Percentiles rank a stretch among this genome's conserved stretches.
Evolutionary conservation across 73 alveolate genomes (phyloP).

Genomic region (Symbiodinium natans): DNA sequence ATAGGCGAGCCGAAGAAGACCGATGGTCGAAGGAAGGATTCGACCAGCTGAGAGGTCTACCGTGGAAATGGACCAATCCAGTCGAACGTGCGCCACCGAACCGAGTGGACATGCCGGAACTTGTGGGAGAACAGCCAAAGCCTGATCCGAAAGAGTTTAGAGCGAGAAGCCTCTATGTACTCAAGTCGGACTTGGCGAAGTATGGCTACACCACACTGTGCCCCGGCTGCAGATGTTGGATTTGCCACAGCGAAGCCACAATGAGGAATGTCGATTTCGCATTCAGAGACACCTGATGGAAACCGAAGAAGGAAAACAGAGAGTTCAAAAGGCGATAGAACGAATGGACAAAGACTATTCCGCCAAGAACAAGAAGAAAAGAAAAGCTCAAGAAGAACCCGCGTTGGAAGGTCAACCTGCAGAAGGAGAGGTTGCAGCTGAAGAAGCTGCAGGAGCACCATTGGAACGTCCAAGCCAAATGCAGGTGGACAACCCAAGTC

Average conservation of each 20-base stretch:
- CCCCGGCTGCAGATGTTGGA: constrained; percentile 19
- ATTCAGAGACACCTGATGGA: not conserved
- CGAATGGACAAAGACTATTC: not conserved
- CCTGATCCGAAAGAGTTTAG: not conserved
- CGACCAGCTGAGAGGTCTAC: not conserved
- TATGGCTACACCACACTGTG: constrained; percentile 10
- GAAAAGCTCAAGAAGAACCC: not conserved
- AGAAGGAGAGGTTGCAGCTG: not conserved
- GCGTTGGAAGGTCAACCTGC: not conserved
- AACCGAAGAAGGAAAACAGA: not conserved
- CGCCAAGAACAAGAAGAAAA: not conserved
- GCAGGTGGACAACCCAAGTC: too few relatives aligned
- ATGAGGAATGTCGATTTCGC: constrained; percentile 2
- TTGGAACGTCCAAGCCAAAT: not conserved
- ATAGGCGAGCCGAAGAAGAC: not conserved
- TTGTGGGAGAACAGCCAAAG: constrained; percentile 28
- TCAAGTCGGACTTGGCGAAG: not conserved
- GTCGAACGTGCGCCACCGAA: constrained; percentile 1
- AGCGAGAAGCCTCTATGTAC: constrained; percentile 9
- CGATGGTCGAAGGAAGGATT: not conserved
- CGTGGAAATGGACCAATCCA: not conserved
- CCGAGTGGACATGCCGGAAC: constrained; percentile 17
- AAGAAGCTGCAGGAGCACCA: not conserved
- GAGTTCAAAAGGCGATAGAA: not conserved
- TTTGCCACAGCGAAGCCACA: not conserved